Evolutionary conservation across 2,329 filamentous ascomycete species (phyloP).

Genomic region (Neonectria magnoliae): DNA sequence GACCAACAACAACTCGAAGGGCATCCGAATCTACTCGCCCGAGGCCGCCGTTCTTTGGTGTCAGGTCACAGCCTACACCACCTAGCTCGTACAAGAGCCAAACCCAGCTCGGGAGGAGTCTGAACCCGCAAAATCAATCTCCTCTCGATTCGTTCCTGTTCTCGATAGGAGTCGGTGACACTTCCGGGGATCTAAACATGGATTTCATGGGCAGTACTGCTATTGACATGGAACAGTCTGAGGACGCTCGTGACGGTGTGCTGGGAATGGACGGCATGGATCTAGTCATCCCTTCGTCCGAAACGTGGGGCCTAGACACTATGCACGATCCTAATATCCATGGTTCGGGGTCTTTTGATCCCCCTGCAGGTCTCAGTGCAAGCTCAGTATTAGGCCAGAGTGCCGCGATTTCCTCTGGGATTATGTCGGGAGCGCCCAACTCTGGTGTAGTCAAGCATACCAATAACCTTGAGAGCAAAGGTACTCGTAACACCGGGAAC

Average conservation of each 20-base stretch:
- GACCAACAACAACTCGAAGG: conserved; percentile 41
- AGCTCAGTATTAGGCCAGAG: conserved; percentile 43
- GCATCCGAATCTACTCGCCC: conserved; percentile 46
- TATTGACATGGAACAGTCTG: conserved; percentile 41
- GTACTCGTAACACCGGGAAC: neutral
- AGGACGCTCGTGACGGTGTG: conserved; percentile 23
- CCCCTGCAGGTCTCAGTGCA: conserved; percentile 44
- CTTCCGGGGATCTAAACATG: conserved; percentile 40
- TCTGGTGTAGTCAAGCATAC: conserved; percentile 28
- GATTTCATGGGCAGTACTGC: conserved; percentile 42
- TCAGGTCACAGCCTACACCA: conserved; percentile 31
- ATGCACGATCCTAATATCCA: conserved; percentile 33
- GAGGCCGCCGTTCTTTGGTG: conserved; percentile 42
- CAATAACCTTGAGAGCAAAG: neutral
- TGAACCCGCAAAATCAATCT: conserved; percentile 30
- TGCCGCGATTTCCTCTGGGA: conserved; percentile 37
- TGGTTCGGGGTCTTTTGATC: conserved; percentile 36
- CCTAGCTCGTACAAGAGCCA: conserved; percentile 33
- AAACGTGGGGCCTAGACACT: conserved; percentile 42
- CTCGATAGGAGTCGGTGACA: conserved; percentile 38
- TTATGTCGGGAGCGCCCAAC: conserved; percentile 34
- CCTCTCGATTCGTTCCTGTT: conserved; percentile 41
- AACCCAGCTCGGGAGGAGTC: conserved; percentile 12
- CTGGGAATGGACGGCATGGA: conserved; percentile 36
- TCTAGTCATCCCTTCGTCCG: conserved; percentile 40